Conservation (phyloP, 768 basidiomycete genomes). For the Russula vinacea region DNA sequence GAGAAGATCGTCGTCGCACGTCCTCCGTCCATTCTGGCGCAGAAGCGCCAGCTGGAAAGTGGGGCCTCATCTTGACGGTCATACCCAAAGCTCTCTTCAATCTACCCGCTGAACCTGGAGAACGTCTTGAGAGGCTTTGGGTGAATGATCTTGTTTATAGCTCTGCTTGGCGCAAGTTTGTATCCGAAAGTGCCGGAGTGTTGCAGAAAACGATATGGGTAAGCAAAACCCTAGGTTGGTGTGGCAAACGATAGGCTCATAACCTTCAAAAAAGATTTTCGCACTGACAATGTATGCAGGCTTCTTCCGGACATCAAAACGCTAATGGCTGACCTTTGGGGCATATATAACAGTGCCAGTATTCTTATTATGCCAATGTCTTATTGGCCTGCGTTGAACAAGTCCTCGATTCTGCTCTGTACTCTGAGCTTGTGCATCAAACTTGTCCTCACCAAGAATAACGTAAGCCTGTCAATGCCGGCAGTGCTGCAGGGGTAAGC, state of each 20-base stretch:
- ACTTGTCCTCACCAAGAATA: conserved; percentile 4
- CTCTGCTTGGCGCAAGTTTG: conserved; percentile 13
- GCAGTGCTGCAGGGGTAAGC: too few relatives aligned
- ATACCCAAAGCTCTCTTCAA: conserved; percentile 15
- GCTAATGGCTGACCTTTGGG: background rate
- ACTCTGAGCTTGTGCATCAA: background rate
- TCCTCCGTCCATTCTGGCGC: conserved; percentile 4
- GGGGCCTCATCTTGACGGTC: background rate
- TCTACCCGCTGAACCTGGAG: conserved; percentile 3
- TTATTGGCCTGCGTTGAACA: background rate
- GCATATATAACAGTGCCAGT: conserved; percentile 3
- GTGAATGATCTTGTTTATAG: conserved; percentile 5
- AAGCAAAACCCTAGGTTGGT: background rate
- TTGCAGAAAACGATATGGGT: conserved; percentile 7
- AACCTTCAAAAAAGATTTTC: background rate
- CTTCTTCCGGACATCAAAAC: background rate
- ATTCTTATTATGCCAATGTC: conserved; percentile 1
- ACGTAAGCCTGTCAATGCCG: too few relatives aligned
- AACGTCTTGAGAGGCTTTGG: conserved; percentile 8
- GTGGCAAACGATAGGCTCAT: background rate
- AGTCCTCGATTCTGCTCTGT: conserved; percentile 8
- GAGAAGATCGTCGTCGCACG: conserved; percentile 13
- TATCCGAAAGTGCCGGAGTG: conserved; percentile 9
- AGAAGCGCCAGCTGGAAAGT: conserved; percentile 1
- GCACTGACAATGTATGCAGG: conserved; percentile 8